Evolutionary conservation across 306 rosid species (phyloP).

Genomic region (Vachellia pachyceras): DNA sequence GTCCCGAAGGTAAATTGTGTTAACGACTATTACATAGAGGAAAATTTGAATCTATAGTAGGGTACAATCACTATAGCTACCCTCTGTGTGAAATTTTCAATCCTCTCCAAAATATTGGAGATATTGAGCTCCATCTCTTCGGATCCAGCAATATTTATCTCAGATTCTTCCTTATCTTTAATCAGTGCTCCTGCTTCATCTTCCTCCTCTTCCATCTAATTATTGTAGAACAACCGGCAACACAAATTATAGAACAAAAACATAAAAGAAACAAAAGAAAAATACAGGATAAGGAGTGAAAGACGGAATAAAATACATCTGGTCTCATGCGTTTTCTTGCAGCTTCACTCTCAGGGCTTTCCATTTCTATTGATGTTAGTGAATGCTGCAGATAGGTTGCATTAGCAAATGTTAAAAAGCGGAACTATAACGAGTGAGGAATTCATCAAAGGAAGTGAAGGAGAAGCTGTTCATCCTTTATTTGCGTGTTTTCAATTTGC

Average conservation of each 20-base stretch:
- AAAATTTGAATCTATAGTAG: slow-evolving; percentile 25
- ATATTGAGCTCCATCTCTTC: slow-evolving; percentile 76
- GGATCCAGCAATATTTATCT: slow-evolving; percentile 48
- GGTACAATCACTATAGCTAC: slow-evolving; percentile 45
- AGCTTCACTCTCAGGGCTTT: slow-evolving; percentile 42
- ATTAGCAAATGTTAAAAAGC: slow-evolving; percentile 15
- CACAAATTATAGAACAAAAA: background rate
- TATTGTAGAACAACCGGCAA: background rate
- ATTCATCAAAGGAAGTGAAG: background rate
- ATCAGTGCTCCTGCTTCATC: slow-evolving; percentile 51
- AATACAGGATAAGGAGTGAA: background rate
- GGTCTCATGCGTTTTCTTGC: slow-evolving; percentile 63
- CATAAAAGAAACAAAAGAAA: slow-evolving; percentile 12
- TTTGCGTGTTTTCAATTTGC: background rate
- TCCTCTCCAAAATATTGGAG: slow-evolving; percentile 66
- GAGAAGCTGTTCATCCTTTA: background rate
- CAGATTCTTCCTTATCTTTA: slow-evolving; percentile 54
- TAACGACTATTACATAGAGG: background rate
- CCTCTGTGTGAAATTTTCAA: slow-evolving; percentile 77
- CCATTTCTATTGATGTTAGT: slow-evolving; percentile 45
- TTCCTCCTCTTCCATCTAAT: slow-evolving; percentile 49
- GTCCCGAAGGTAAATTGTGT: background rate
- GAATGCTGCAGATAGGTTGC: slow-evolving; percentile 22
- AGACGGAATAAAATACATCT: slow-evolving; percentile 40
- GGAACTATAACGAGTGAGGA: slow-evolving; percentile 6